Percentiles rank a stretch among this genome's conserved stretches.
phyloP scores from a whole-genome alignment of 176 grass and related monocot genomes.

The Oryza meridionalis region DNA sequence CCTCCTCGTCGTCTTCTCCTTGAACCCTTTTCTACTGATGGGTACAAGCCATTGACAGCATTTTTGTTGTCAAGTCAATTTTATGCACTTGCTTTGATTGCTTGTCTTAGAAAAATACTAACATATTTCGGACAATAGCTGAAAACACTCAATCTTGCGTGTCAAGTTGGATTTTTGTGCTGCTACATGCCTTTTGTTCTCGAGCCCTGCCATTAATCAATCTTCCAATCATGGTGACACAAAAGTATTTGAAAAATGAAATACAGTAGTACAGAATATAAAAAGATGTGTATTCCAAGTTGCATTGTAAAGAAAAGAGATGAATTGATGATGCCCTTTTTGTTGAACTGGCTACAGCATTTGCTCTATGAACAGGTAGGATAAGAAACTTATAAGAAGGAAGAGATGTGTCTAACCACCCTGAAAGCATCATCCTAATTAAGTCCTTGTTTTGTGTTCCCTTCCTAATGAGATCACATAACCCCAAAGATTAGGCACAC shows the following conservation, averaged over 20 bases:
- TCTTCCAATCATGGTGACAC: not conserved
- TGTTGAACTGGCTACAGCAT: not conserved
- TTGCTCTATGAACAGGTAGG: conserved; percentile 11
- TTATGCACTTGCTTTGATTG: not conserved
- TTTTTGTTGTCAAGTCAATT: conserved; percentile 24
- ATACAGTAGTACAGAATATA: not conserved
- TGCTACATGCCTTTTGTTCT: not conserved
- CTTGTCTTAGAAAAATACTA: not conserved
- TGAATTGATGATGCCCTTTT: not conserved
- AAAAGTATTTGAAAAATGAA: not conserved
- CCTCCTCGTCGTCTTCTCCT: not conserved
- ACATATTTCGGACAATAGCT: not conserved
- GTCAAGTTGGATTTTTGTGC: not conserved
- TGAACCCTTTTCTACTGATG: not conserved
- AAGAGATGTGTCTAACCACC: conserved; percentile 7
- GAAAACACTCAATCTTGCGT: conserved; percentile 35
- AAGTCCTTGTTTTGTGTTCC: conserved; percentile 9
- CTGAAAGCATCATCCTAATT: conserved; percentile 13
- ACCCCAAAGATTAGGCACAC: conserved; percentile 25
- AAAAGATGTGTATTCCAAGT: not conserved
- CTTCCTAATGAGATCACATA: conserved; percentile 30
- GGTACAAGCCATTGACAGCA: not conserved
- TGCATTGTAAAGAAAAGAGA: not conserved
- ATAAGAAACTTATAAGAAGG: not conserved
- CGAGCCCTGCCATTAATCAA: not conserved